Evolutionary conservation across 1,139 yeast species (phyloP), one percentile per base, ranked within the genome.

Genomic region (Geotrichum carabidarum): DNA sequence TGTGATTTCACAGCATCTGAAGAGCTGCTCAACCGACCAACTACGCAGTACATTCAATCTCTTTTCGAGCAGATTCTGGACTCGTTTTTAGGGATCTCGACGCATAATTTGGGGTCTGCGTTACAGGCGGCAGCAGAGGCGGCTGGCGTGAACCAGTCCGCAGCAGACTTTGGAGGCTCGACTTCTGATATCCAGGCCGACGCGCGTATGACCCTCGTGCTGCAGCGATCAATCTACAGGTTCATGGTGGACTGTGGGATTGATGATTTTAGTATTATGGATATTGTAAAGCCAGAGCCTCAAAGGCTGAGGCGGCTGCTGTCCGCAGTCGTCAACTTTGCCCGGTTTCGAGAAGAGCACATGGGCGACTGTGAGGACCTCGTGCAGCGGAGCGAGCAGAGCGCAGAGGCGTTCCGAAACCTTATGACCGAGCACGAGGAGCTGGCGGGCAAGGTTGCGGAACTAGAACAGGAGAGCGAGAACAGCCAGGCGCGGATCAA

Each of bases 241-340:
- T 86, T 88, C 65, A 76, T 87, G 62, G 75, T 77, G 51, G 83
- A 79, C 55, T 84, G 93, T 66, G 96, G 96, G 0, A 80, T 89
- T 3, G 76, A 80, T 56, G 96, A 90, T 68, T 86, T 89, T 64
- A 78, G 83, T 45, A 74, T 89, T 53, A 76, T 80, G 72, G 97
- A 90, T 69, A 73, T 80, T 42, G 72, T 76, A 50, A 80, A 77
- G 59, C 97, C 97, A 0, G 96, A 89, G 27, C 76, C 87, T 0
- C 70, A 69, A 48, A 73, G 95, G 56, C 75, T 82, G 2, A 73
- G 82, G 60, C 74, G 94, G 49, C 76, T 87, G 17, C 69, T 90
- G 34, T 87, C 96, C 66, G 95, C 94, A 1, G 83, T 90, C 51
- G 86, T 89, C 15, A 89, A 90, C 66, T 90, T 81, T 73, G 95